These are phyloP conservation scores for Cordyceps cicadae DNA, from an alignment of 2,329 filamentous ascomycete genomes.

Conservation along the genomic window DNA sequence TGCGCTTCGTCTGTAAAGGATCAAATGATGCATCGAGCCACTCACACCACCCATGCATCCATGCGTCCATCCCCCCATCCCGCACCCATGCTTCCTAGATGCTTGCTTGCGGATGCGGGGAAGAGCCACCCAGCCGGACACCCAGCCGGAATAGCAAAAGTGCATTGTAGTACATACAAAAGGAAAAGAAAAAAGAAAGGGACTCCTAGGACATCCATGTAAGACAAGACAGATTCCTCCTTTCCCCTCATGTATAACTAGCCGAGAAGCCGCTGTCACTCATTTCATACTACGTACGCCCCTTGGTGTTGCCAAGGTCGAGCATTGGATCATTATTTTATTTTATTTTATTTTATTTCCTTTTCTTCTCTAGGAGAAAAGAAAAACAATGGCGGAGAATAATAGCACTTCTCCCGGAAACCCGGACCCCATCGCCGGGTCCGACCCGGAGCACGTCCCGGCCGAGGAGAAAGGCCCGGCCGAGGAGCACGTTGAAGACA, in stretches of 20 bases:
- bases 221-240: neutral
- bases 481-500: constrained; percentile 7
- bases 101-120: neutral
- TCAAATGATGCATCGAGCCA: constrained; percentile 5
- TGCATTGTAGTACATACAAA: neutral
- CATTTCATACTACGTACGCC: neutral
- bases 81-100: neutral
- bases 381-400: neutral
- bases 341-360: neutral
- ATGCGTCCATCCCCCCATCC: neutral
- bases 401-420: neutral
- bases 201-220: neutral
- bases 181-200: neutral
- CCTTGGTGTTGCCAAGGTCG: neutral
- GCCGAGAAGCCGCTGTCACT: neutral
- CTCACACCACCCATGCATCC: too few species aligned
- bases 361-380: neutral
- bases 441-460: neutral
- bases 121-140: neutral
- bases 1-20: constrained; percentile 6
- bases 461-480: neutral
- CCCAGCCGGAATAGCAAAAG: neutral
- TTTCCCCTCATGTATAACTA: constrained; percentile 1
- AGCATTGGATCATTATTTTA: neutral
- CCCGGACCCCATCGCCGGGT: neutral